Evolutionary conservation across 2,329 filamentous ascomycete genomes (phyloP).

Genomic region (Aureobasidium melanogenum): DNA sequence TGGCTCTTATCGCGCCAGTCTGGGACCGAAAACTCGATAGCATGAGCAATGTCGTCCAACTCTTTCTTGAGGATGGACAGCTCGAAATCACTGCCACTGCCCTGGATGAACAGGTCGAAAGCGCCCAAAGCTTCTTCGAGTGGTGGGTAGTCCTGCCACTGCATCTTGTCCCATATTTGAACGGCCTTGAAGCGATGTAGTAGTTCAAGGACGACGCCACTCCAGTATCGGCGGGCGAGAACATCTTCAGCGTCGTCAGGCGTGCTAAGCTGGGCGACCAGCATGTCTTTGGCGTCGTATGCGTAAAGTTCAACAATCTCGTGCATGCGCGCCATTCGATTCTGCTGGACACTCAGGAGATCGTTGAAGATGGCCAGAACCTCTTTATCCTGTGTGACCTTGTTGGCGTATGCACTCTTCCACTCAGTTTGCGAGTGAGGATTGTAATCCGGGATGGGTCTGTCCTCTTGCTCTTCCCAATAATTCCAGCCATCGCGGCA

Average conservation of each 20-base stretch:
- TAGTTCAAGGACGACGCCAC: slow-evolving; percentile 62
- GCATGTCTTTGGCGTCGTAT: slow-evolving; percentile 81
- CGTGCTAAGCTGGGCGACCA: slow-evolving; percentile 57
- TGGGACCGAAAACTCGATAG: slow-evolving; percentile 46
- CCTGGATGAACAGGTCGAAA: slow-evolving; percentile 83
- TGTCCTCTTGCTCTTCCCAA: slow-evolving; percentile 65
- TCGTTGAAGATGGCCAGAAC: slow-evolving; percentile 45
- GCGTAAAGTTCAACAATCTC: slow-evolving; percentile 58
- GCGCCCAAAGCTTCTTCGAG: slow-evolving; percentile 70
- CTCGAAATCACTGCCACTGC: slow-evolving; percentile 58
- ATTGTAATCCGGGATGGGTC: slow-evolving; percentile 39
- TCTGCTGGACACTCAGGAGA: slow-evolving; percentile 61
- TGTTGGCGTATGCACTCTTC: slow-evolving; percentile 46
- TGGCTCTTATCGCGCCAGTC: slow-evolving; percentile 50
- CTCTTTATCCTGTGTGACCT: slow-evolving; percentile 26
- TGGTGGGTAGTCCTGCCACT: slow-evolving; percentile 41
- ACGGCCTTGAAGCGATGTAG: slow-evolving; percentile 76
- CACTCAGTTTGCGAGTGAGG: slow-evolving; percentile 42
- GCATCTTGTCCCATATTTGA: slow-evolving; percentile 60
- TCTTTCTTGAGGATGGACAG: slow-evolving; percentile 53
- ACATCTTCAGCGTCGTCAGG: slow-evolving; percentile 59
- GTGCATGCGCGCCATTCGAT: slow-evolving; percentile 61
- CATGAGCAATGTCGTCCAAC: slow-evolving; percentile 54
- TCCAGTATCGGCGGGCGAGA: slow-evolving; percentile 70
- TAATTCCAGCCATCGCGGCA: slow-evolving; percentile 61